Evolutionary conservation across 2,329 filamentous ascomycete species (phyloP), one percentile per base, ranked within the genome.

Genomic region (Apiospora koreana): DNA sequence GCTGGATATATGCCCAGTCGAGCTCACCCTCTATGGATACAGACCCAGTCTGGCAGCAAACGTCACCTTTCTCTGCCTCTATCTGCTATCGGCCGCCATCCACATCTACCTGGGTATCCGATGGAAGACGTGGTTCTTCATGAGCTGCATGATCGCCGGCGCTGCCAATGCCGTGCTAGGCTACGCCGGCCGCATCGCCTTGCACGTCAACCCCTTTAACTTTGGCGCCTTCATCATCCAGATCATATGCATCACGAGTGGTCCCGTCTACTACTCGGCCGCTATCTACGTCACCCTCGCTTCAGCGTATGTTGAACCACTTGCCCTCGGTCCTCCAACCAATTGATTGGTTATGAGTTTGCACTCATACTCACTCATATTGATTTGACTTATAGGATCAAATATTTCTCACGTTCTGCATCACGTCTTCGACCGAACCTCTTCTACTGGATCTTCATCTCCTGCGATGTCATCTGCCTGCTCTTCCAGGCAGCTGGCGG

Each of bases 201-300:
- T 90, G 70, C 84, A 86, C 73, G 72, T 85, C 62, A 87, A 92
- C 74, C 88, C 89, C 0, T 92, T 90, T 76, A 82, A 77, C 66
- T 86, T 90, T 76, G 76, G 76, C 18, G 88, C 85, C 12, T 93
- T 93, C 77, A 85, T 92, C 77, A 85, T 92, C 23, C 88, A 93
- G 76, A 91, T 92, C 72, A 86, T 87, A 72, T 90, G 88, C 78
- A 83, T 92, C 67, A 88, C 86, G 74, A 85, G 86, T 54, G 85
- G 81, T 0, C 86, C 86, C 9, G 86, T 87, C 69, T 89, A 88
- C 77, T 85, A 87, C 75, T 85, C 88, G 38, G 91, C 90, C 0
- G 89, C 88, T 70, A 89, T 93, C 76, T 93, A 93, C 78, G 86
- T 92, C 69, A 91, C 88, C 43, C 84, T 92, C 38, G 81, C 81